Base-by-base conservation (phyloP, 345 rosid species). In the Physaria fendleri region DNA sequence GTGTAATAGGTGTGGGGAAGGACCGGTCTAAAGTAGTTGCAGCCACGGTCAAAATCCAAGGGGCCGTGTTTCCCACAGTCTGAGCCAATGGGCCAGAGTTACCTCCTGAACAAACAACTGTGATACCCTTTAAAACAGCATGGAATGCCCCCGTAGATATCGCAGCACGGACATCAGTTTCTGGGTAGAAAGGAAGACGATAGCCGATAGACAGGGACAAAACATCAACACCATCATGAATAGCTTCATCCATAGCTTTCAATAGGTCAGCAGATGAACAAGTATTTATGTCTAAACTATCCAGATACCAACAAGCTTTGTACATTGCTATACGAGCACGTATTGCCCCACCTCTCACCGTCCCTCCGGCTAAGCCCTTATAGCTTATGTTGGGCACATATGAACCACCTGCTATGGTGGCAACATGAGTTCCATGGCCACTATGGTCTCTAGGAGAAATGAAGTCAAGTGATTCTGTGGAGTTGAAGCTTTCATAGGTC, bases 371-470 rank as follows among this genome's bases (percentile, higher is more conserved):
- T 23, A 79, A 55, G 5, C 88, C 82, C 11, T 77, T 72, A 40
- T 71, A 76, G 21, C 78, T 74, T 25, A 69, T 74, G 4, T 66
- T 69, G 0, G 75, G 69, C n/a, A 81, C 68, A 9, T 41, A 46
- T 0, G 79, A 72, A 14, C 83, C 83, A 0, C 65, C 88, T 0
- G 81, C 79, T 5, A 78, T 78, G 22, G 79, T 76, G 2, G 85
- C 56, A 0, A 83, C 79, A 33, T 76, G 82, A 0, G 82, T 82
- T n/a, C 88, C 85, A 53, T 82, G 88, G 3, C 85, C 85, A 25
- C 33, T 21, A 23, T 25, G 9, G 66, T 82, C 88, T 35, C 85
- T 71, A 9, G 83, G 78, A 16, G 88, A 82, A 29, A 77, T 60
- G 34, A 58, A 78, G 2, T 76, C 74, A n/a, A 53, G 68, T 43